A percentile compares a stretch with the other conserved stretches of the same genome.
These are phyloP conservation scores for Cystobasidium onofrii DNA, from an alignment of 768 basidiomycete genomes.

Conservation along the genomic window DNA sequence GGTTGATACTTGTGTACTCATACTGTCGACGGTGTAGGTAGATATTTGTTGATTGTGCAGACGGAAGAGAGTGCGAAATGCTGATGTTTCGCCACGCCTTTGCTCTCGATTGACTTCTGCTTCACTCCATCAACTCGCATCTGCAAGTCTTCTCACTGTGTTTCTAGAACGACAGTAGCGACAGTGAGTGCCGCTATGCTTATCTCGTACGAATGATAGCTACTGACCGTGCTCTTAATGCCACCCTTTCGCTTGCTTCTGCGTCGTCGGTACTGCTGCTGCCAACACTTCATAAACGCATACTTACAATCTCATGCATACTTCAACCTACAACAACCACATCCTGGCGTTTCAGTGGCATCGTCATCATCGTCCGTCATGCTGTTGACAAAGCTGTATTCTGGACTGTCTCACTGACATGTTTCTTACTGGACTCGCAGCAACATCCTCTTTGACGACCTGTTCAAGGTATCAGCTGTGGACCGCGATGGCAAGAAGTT, in stretches of 20 bases:
- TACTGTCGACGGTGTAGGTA: background rate
- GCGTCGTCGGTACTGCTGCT: background rate
- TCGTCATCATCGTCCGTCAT: conserved; percentile 21
- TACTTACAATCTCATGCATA: too few relatives aligned
- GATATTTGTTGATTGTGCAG: background rate
- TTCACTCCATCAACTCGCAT: background rate
- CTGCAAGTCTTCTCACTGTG: background rate
- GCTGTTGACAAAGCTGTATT: background rate
- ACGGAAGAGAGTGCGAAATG: background rate
- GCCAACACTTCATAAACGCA: too few relatives aligned
- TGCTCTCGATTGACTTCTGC: background rate
- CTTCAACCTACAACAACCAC: too few relatives aligned
- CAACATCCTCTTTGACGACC: conserved; percentile 77
- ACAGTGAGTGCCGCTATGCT: background rate
- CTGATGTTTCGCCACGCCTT: background rate
- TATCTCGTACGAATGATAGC: background rate
- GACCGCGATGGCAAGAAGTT: conserved; percentile 85
- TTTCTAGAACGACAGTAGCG: background rate
- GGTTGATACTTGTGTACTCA: background rate
- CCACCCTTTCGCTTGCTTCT: background rate
- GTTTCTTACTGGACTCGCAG: background rate
- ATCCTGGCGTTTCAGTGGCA: background rate
- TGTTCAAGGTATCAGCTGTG: conserved; percentile 74
- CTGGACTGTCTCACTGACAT: background rate
- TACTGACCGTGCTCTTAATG: too few relatives aligned